Evolutionary conservation across 2,329 filamentous ascomycete species (phyloP).

Genomic region (Ophiostoma novo-ulmi): DNA sequence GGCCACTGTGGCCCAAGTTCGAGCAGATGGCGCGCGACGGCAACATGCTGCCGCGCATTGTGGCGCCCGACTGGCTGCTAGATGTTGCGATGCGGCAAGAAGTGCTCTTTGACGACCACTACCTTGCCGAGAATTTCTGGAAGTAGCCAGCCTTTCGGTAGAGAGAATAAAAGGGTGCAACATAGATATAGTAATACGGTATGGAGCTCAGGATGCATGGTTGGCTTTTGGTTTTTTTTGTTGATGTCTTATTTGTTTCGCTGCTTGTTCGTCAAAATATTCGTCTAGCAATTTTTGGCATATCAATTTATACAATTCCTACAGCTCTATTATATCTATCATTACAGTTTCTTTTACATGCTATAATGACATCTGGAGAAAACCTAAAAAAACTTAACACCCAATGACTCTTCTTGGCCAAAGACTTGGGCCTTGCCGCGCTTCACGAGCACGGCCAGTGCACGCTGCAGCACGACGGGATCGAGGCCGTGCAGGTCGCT

Average conservation of each 20-base stretch:
- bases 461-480: constrained; percentile 69
- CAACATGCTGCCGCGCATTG: constrained; percentile 74
- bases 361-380: background rate
- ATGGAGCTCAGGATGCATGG: constrained; percentile 2
- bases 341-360: background rate
- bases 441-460: constrained; percentile 77
- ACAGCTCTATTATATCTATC: background rate
- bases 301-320: background rate
- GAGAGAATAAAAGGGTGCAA: background rate
- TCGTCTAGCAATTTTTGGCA: background rate
- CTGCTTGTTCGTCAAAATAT: background rate
- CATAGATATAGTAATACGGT: background rate
- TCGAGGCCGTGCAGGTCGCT: constrained; percentile 89
- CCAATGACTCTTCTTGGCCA: constrained; percentile 78
- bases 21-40: constrained; percentile 70
- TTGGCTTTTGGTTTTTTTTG: background rate
- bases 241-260: background rate
- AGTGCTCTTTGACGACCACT: constrained; percentile 61
- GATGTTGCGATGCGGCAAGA: constrained; percentile 86
- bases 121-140: constrained; percentile 40
- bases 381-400: constrained; percentile 86
- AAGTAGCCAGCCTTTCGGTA: background rate
- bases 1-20: constrained; percentile 73
- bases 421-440: constrained; percentile 90
- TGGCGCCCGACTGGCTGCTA: constrained; percentile 83